Base-by-base conservation (phyloP, 108 stramenopile species). In the Pseudonitzschia pungens region DNA sequence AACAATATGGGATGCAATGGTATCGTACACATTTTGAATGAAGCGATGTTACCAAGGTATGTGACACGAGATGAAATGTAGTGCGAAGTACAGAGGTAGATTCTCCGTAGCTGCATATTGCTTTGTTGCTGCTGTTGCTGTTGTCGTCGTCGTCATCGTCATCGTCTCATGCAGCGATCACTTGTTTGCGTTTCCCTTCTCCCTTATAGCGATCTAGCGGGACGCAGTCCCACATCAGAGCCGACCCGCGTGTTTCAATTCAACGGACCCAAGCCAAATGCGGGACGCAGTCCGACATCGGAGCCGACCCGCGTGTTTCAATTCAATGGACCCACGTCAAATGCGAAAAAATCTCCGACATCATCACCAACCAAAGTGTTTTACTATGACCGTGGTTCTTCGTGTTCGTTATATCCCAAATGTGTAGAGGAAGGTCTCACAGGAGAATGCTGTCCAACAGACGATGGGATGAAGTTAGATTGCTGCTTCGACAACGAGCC, bases 361-460 rank as follows among this genome's bases (percentile, higher is more conserved):
- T n/a, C n/a, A n/a, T n/a, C n/a, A n/a, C n/a, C n/a, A n/a, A n/a
- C n/a, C n/a, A n/a, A n/a, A n/a, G n/a, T n/a, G n/a, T n/a, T n/a
- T n/a, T n/a, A n/a, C n/a, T n/a, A n/a, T n/a, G n/a, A n/a, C n/a
- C n/a, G n/a, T n/a, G n/a, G 12, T 40, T 31, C 60, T n/a, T 40
- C 33, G n/a, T 62, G 60, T 62, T 62, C 60, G 60, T 12, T 8
- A 2, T 15, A 40, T 20, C 36, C 60, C 14, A 10, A n/a, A 40
- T 62, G 60, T 33, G 32, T 11, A 22, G 54, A 12, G 24, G 16
- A 11, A 20, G 54, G 54, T 55, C 26, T 55, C 16, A 55, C 40
- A 7, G 77, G 80, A 15, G 44, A 66, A 20, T 85, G 84, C 36
- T 85, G 84, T 71, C 84, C 84, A 5, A 79, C 84, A 1, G 11